These are phyloP conservation scores for Lactifluus pinguis DNA, from an alignment of 768 basidiomycete species.

Conservation along the genomic window DNA sequence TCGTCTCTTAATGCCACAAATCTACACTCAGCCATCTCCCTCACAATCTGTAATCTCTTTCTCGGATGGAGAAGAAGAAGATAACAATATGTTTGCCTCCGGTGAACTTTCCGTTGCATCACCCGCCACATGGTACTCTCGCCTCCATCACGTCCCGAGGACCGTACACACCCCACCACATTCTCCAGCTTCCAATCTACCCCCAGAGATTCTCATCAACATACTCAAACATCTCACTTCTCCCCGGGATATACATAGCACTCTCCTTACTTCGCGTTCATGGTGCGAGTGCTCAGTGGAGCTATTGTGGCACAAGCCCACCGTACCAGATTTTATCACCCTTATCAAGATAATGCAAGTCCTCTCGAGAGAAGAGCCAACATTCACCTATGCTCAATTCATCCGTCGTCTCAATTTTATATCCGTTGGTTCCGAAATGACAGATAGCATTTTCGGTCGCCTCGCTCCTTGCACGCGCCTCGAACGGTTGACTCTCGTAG, in stretches of 20 bases:
- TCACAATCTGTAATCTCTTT: slow-evolving; percentile 72
- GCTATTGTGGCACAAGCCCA: slow-evolving; percentile 88
- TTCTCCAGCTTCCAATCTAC: slow-evolving; percentile 60
- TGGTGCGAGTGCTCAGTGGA: slow-evolving; percentile 98
- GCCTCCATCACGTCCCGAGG: slow-evolving; percentile 19
- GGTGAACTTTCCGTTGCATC: slow-evolving; percentile 32
- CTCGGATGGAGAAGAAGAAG: slow-evolving; percentile 65
- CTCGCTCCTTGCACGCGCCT: slow-evolving; percentile 70
- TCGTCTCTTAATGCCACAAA: slow-evolving; percentile 20
- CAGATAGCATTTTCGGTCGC: slow-evolving; percentile 62
- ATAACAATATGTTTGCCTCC: slow-evolving; percentile 39
- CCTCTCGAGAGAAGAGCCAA: slow-evolving; percentile 52
- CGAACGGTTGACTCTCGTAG: slow-evolving; percentile 83
- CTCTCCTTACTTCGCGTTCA: slow-evolving; percentile 73
- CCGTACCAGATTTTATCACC: slow-evolving; percentile 57
- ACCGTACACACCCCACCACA: slow-evolving; percentile 25
- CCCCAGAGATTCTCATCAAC: slow-evolving; percentile 88
- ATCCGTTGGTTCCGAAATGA: slow-evolving; percentile 56
- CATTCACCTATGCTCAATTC: slow-evolving; percentile 82
- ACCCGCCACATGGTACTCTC: slow-evolving; percentile 47
- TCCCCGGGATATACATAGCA: slow-evolving; percentile 61
- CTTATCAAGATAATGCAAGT: slow-evolving; percentile 73
- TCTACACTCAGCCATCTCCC: slow-evolving; percentile 35
- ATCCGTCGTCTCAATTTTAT: slow-evolving; percentile 89
- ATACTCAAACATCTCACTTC: slow-evolving; percentile 79